Conservation (phyloP, 371 early-diverging fungal genomes). For the Haplosporangium sp. region DNA sequence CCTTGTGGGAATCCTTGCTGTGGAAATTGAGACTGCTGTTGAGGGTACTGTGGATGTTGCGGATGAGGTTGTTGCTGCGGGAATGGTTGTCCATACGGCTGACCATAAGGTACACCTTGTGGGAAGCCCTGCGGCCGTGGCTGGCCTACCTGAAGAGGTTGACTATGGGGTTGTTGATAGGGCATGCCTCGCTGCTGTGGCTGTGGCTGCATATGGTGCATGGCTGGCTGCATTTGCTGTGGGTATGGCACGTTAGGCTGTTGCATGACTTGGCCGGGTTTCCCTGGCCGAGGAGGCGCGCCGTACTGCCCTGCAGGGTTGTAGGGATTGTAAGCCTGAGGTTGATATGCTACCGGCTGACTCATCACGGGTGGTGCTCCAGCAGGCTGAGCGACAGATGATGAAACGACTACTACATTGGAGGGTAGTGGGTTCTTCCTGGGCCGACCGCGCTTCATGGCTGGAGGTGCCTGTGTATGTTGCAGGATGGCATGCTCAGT, state of each 20-base stretch:
- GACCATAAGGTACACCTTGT: conserved; percentile 22
- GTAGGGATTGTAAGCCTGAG: conserved; percentile 22
- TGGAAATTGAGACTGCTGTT: conserved; percentile 32
- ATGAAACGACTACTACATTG: conserved; percentile 8
- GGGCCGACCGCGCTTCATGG: conserved; percentile 52
- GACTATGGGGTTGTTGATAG: conserved; percentile 23
- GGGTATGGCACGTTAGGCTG: conserved; percentile 21
- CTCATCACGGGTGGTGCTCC: conserved; percentile 15
- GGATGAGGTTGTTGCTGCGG: conserved; percentile 18
- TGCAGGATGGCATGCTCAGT: conserved; percentile 39
- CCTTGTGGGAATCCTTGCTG: conserved; percentile 28
- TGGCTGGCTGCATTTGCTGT: conserved; percentile 18
- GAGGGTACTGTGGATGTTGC: conserved; percentile 28
- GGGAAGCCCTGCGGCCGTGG: conserved; percentile 31
- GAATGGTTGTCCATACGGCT: conserved; percentile 20
- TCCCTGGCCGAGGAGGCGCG: conserved; percentile 17
- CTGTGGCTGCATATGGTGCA: conserved; percentile 38
- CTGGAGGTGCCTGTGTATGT: conserved; percentile 34
- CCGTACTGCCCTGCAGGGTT: conserved; percentile 35
- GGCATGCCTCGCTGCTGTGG: conserved; percentile 28
- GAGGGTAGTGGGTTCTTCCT: conserved; percentile 39
- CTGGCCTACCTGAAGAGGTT: conserved; percentile 27
- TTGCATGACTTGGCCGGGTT: conserved; percentile 25
- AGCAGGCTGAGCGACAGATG: conserved; percentile 2
- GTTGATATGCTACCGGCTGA: conserved; percentile 23